Evolutionary conservation across 2,329 filamentous ascomycete species (phyloP).

Genomic region (Aspergillus neotritici): DNA sequence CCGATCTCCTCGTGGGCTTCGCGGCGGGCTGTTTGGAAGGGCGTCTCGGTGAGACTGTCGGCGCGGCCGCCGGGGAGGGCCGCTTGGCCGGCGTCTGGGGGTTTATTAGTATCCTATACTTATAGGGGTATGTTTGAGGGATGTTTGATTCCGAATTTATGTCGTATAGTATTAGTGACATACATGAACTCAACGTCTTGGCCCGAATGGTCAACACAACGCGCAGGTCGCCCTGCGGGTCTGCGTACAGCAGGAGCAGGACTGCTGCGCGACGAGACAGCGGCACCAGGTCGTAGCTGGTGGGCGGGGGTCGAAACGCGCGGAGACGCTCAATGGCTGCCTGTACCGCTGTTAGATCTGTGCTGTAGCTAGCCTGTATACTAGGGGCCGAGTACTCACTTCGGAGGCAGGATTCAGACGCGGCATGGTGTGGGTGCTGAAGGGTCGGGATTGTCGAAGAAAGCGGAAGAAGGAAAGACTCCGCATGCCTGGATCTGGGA

Average conservation of each 20-base stretch:
- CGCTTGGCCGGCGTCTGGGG: conserved; percentile 67
- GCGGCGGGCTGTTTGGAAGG: conserved; percentile 75
- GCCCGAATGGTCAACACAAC: conserved; percentile 60
- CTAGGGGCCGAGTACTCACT: conserved; percentile 14
- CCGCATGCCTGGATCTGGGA: too few species aligned
- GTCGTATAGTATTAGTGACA: conserved; percentile 7
- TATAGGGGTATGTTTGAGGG: too few species aligned
- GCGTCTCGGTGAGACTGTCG: conserved; percentile 50
- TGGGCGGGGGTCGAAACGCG: conserved; percentile 52
- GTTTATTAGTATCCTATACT: neutral
- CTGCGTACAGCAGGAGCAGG: conserved; percentile 79
- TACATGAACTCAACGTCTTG: conserved; percentile 54
- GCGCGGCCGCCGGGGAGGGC: conserved; percentile 71
- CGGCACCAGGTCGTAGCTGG: conserved; percentile 53
- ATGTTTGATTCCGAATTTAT: neutral
- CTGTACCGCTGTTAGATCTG: conserved; percentile 20
- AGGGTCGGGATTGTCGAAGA: neutral
- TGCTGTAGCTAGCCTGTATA: neutral
- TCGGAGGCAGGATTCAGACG: conserved; percentile 21
- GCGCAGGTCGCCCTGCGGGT: conserved; percentile 69
- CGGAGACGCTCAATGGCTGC: conserved; percentile 53
- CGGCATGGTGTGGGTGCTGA: conserved; percentile 15
- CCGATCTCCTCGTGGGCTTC: conserved; percentile 94
- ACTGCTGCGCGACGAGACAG: conserved; percentile 72
- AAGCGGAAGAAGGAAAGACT: neutral